A percentile compares a stretch with the other conserved stretches of the same genome.
These are phyloP conservation scores for Salmacisia buchloeana DNA, from an alignment of 1,284 basidiomycete species.

Conservation along the genomic window DNA sequence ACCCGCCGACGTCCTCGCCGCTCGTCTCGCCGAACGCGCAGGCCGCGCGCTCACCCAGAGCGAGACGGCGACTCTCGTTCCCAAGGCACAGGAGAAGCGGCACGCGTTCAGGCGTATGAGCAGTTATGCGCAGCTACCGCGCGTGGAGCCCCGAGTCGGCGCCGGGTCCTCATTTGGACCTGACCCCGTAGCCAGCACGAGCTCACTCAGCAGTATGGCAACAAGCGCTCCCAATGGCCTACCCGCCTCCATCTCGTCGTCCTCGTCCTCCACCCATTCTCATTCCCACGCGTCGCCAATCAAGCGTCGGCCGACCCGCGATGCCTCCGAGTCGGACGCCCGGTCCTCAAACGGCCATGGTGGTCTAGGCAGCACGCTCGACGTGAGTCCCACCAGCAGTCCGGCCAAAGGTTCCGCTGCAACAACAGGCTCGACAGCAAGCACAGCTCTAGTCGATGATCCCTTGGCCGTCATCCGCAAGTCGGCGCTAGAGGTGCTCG, in stretches of 20 bases:
- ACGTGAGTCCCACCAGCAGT: background rate
- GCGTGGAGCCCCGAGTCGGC: background rate
- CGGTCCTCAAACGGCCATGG: background rate
- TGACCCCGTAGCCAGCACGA: background rate
- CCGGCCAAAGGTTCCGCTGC: background rate
- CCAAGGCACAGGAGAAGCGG: background rate
- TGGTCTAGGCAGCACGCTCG: background rate
- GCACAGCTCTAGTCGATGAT: conserved; percentile 54
- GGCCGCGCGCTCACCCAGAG: background rate
- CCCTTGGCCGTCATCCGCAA: conserved; percentile 64
- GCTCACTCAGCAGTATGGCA: background rate
- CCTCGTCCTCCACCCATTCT: background rate
- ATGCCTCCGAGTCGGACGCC: background rate
- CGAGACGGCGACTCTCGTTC: background rate
- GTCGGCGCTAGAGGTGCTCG: conserved; percentile 69
- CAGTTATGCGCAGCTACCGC: conserved; percentile 5
- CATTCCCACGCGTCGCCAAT: background rate
- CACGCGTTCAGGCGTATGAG: background rate
- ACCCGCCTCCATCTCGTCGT: background rate
- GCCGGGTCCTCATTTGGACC: background rate
- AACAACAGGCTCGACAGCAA: no score
- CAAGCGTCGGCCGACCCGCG: background rate
- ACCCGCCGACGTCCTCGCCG: conserved; percentile 15
- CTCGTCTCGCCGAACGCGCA: background rate
- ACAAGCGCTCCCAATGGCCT: background rate